A percentile compares a stretch with the other conserved stretches of the same genome.
These are phyloP conservation scores for Domatiomyces globalis DNA, from an alignment of 2,329 filamentous ascomycete genomes.

Conservation along the genomic window DNA sequence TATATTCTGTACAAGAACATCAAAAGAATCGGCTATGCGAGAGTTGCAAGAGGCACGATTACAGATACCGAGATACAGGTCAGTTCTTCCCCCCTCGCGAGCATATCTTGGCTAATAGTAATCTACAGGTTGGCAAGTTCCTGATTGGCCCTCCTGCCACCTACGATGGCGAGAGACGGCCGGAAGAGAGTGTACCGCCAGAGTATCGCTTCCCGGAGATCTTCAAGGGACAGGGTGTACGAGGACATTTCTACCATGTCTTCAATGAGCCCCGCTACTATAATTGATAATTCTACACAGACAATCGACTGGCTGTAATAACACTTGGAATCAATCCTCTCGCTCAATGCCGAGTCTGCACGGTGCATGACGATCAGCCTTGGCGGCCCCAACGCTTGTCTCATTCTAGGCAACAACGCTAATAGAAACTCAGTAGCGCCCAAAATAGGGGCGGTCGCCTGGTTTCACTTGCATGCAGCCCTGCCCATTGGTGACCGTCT, in stretches of 20 bases:
- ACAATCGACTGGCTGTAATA: neutral
- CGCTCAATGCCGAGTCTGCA: too few species aligned
- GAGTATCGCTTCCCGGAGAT: slow-evolving; percentile 71
- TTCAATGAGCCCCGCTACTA: slow-evolving; percentile 74
- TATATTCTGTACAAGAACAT: slow-evolving; percentile 93
- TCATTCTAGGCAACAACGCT: too few species aligned
- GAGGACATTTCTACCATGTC: slow-evolving; percentile 86
- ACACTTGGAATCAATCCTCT: neutral
- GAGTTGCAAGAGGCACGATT: slow-evolving; percentile 77
- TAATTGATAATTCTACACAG: slow-evolving; percentile 1
- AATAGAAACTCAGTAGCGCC: too few species aligned
- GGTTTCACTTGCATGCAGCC: too few species aligned
- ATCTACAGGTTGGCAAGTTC: slow-evolving; percentile 65
- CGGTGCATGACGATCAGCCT: too few species aligned
- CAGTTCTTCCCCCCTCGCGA: slow-evolving; percentile 19
- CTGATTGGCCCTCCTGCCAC: slow-evolving; percentile 58
- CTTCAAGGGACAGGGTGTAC: slow-evolving; percentile 73
- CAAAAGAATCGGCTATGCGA: slow-evolving; percentile 72
- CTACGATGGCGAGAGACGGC: slow-evolving; percentile 49
- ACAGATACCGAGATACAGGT: slow-evolving; percentile 95
- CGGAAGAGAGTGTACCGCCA: slow-evolving; percentile 59
- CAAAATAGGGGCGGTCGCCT: too few species aligned
- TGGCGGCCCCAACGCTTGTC: too few species aligned
- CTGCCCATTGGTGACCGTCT: too few species aligned
- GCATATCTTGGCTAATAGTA: slow-evolving; percentile 9